Percentiles rank a stretch among this genome's conserved stretches.
These are phyloP conservation scores for Penicillium desertorum DNA, from an alignment of 495 filamentous ascomycete genomes.

Conservation along the genomic window DNA sequence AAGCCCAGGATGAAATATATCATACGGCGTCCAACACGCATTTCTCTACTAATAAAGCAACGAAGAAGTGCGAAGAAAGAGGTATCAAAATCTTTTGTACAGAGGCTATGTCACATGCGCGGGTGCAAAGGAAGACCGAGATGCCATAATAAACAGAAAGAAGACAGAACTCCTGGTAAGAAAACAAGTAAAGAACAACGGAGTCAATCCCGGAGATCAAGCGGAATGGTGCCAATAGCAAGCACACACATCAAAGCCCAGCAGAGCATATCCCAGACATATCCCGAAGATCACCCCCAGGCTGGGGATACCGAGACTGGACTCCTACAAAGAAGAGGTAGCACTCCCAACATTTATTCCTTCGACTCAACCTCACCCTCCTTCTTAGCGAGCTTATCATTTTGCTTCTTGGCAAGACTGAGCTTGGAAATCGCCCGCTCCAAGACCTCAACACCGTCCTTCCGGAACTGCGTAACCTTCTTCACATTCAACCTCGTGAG, in stretches of 20 bases:
- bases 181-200: conserved; percentile 19
- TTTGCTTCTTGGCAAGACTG: conserved; percentile 26
- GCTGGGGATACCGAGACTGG: background rate
- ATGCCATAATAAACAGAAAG: conserved; percentile 25
- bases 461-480: conserved; percentile 82
- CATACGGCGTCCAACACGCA: background rate
- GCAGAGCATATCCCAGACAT: background rate
- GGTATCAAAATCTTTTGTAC: conserved; percentile 32
- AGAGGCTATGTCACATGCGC: conserved; percentile 35
- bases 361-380: conserved; percentile 9
- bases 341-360: background rate
- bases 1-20: background rate
- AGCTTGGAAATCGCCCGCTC: conserved; percentile 70
- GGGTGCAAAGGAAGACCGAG: conserved; percentile 22
- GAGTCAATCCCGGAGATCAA: conserved; percentile 1
- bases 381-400: conserved; percentile 16
- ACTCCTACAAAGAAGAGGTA: background rate
- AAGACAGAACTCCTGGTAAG: conserved; percentile 26
- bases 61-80: conserved; percentile 7
- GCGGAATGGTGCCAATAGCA: background rate
- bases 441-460: conserved; percentile 63
- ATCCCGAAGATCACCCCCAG: background rate
- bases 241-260: conserved; percentile 3
- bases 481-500: conserved; percentile 73
- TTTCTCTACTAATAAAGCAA: background rate